Evolutionary conservation across 2,329 filamentous ascomycete species (phyloP), one percentile per base, ranked within the genome.

Genomic region (Boeremia lycopersici): DNA sequence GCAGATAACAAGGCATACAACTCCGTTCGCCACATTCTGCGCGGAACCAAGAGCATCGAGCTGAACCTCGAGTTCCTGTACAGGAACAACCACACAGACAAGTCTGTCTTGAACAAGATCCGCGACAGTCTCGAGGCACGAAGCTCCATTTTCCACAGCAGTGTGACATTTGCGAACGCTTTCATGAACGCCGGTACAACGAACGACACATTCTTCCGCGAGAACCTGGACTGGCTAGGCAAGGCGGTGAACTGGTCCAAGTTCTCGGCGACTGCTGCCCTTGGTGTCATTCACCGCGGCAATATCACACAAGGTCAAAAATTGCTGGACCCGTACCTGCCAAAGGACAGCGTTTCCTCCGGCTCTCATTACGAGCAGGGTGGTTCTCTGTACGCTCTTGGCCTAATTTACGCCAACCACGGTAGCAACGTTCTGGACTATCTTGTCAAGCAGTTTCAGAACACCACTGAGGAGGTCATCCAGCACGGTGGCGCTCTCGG

Each of bases 241-340:
- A 99, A 98, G 81, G 95, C 95, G 25, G 92, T 98, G 42, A 99
- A 99, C 79, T 99, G 95, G 95, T 97, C 93, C 57, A 99, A 99
- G 75, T 99, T 99, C 74, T 97, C 95, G 0, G 95, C 95, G 12
- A 99, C 95, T 4, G 95, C 95, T 52, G 95, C 95, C 7, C 82
- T 99, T 6, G 95, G 95, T 75, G 95, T 98, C 46, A 97, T 99
- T 60, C 95, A 99, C 76, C 89, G 92, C 40, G 95, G 95, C 51
- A 99, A 99, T 75, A 82, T 99, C 55, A 90, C 89, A 23, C 93
- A 99, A 70, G 95, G 93, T 1, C 87, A 92, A 70, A 96, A 96
- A 78, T 84, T 99, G 2, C 83, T 99, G 12, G 92, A 96, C 70
- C 95, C 95, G 3, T 99, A 99, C 71, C 86, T 99, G 8, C 95